Evolutionary conservation across 495 filamentous ascomycete genomes (phyloP).

Genomic region (Paragyromitra xinjiangensis): DNA sequence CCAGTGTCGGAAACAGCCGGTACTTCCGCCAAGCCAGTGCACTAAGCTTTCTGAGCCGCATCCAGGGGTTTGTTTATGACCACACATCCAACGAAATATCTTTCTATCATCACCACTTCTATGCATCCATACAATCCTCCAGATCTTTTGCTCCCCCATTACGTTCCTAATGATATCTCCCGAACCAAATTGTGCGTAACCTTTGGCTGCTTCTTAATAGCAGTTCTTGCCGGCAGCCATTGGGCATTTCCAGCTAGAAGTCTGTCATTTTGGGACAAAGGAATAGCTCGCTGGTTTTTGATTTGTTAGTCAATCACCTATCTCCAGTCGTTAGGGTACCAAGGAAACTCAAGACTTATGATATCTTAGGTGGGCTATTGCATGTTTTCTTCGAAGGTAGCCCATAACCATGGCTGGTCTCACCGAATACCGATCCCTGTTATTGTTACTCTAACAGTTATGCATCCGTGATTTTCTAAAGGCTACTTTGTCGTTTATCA

Average conservation of each 20-base stretch:
- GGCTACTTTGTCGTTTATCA: constrained; percentile 53
- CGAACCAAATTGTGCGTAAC: constrained; percentile 21
- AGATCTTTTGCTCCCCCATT: constrained; percentile 42
- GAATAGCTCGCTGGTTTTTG: constrained; percentile 50
- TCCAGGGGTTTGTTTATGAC: neutral
- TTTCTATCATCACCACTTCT: neutral
- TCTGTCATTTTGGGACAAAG: constrained; percentile 42
- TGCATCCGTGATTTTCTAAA: constrained; percentile 2
- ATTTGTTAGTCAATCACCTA: constrained; percentile 28
- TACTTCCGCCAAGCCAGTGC: neutral
- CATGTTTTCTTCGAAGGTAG: constrained; percentile 55
- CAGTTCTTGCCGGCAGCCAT: constrained; percentile 62
- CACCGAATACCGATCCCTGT: neutral
- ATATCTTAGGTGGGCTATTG: constrained; percentile 40
- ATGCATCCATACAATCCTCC: constrained; percentile 53
- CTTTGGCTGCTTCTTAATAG: constrained; percentile 36
- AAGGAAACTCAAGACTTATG: neutral
- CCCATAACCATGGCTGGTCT: neutral
- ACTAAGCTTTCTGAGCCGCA: constrained; percentile 32
- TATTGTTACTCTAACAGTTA: constrained; percentile 6
- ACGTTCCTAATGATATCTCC: constrained; percentile 38
- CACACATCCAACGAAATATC: neutral
- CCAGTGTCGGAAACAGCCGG: neutral
- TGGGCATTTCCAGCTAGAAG: constrained; percentile 59
- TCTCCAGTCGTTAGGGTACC: neutral